These are phyloP conservation scores for Cladosporium colombiae DNA, from an alignment of 2,329 filamentous ascomycete genomes.

Conservation along the genomic window DNA sequence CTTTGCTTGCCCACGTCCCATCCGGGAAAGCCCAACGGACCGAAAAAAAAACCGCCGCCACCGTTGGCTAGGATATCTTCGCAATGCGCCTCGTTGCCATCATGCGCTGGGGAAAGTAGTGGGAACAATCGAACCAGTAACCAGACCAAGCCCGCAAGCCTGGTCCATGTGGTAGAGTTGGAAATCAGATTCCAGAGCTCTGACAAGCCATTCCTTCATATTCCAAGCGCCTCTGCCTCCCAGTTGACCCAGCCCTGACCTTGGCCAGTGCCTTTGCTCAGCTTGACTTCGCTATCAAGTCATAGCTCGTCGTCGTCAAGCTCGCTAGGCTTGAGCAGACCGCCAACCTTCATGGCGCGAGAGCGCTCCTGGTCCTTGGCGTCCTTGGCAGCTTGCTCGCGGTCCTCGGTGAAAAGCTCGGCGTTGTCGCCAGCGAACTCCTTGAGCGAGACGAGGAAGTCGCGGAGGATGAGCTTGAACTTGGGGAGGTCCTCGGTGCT, in stretches of 20 bases:
- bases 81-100: conserved; percentile 1
- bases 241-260: conserved; percentile 9
- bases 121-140: background rate
- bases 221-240: conserved; percentile 19
- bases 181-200: background rate
- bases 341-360: conserved; percentile 90
- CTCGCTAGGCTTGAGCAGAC: conserved; percentile 95
- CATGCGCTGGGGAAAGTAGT: background rate
- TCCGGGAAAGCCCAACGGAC: background rate
- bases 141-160: background rate
- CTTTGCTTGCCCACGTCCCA: background rate
- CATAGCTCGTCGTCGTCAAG: conserved; percentile 81
- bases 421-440: conserved; percentile 96
- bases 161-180: background rate
- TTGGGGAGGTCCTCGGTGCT: conserved; percentile 86
- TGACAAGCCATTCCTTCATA: conserved; percentile 8
- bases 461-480: conserved; percentile 93
- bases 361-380: conserved; percentile 87
- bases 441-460: conserved; percentile 96
- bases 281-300: conserved; percentile 60
- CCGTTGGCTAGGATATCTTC: conserved; percentile 19
- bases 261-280: conserved; percentile 25
- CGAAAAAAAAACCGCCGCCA: conserved; percentile 2
- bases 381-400: conserved; percentile 85
- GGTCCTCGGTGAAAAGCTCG: conserved; percentile 89